Conservation (phyloP, 2,329 filamentous ascomycete genomes). For the Cladorrhinum sp. region DNA sequence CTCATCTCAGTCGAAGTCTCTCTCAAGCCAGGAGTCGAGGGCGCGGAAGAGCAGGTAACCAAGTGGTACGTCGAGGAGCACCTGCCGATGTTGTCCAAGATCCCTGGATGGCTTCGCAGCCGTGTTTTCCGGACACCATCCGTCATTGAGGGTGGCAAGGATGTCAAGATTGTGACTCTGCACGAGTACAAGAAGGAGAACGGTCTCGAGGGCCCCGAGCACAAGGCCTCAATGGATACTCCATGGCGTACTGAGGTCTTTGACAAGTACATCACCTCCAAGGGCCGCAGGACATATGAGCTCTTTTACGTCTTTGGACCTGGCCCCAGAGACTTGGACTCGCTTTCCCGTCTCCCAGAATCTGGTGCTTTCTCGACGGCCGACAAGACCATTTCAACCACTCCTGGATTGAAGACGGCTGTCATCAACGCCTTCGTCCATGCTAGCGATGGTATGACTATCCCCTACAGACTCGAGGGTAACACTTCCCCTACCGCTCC, state of each 20-base stretch:
- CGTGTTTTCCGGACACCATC: constrained; percentile 65
- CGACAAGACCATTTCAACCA: constrained; percentile 55
- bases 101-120: constrained; percentile 76
- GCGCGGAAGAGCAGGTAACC: constrained; percentile 51
- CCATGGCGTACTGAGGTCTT: constrained; percentile 59
- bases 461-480: constrained; percentile 76
- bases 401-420: constrained; percentile 44
- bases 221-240: constrained; percentile 61
- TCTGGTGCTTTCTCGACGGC: constrained; percentile 50
- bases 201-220: constrained; percentile 62
- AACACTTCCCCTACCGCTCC: constrained; percentile 64
- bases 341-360: constrained; percentile 50
- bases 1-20: constrained; percentile 61
- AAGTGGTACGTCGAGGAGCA: constrained; percentile 78
- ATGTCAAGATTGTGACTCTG: constrained; percentile 60
- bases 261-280: constrained; percentile 54
- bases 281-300: constrained; percentile 60
- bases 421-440: constrained; percentile 66
- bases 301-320: constrained; percentile 80
- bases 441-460: constrained; percentile 62
- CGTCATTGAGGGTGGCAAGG: constrained; percentile 50
- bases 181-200: constrained; percentile 71
- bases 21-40: constrained; percentile 45
- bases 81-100: constrained; percentile 64
- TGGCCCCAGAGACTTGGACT: constrained; percentile 64